These are phyloP conservation scores for Phaeotremella fagi DNA, from an alignment of 768 basidiomycete genomes.

Conservation along the genomic window DNA sequence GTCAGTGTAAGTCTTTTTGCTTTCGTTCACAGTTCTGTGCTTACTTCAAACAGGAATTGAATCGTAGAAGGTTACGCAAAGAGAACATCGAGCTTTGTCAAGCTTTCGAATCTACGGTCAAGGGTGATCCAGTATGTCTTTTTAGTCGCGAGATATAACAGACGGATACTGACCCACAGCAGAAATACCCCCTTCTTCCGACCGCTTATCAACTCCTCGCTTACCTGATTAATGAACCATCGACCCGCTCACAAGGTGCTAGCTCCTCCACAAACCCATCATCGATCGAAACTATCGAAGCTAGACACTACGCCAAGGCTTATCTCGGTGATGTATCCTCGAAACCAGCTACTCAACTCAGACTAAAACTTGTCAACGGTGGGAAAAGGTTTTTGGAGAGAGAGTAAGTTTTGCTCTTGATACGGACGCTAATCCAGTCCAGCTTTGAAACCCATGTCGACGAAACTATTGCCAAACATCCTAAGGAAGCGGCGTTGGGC, in stretches of 20 bases:
- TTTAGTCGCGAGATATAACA: background rate
- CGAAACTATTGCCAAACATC: conserved; percentile 71
- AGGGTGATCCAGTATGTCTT: conserved; percentile 30
- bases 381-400: conserved; percentile 77
- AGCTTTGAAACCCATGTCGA: conserved; percentile 57
- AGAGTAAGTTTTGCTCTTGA: conserved; percentile 53
- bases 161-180: background rate
- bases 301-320: conserved; percentile 73
- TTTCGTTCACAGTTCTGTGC: background rate
- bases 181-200: conserved; percentile 46
- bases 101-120: conserved; percentile 33
- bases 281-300: conserved; percentile 59
- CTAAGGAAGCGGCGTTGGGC: conserved; percentile 78
- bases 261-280: conserved; percentile 18
- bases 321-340: conserved; percentile 62
- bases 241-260: conserved; percentile 36
- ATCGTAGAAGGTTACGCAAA: conserved; percentile 28
- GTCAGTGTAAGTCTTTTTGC: conserved; percentile 61
- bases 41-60: conserved; percentile 36
- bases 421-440: background rate
- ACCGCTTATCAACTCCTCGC: conserved; percentile 47
- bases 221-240: conserved; percentile 46
- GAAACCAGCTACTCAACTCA: conserved; percentile 63
- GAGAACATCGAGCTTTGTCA: conserved; percentile 39
- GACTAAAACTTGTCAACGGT: conserved; percentile 71